Conservation (phyloP, 2,329 filamentous ascomycete genomes). For the Exophiala sp. region DNA sequence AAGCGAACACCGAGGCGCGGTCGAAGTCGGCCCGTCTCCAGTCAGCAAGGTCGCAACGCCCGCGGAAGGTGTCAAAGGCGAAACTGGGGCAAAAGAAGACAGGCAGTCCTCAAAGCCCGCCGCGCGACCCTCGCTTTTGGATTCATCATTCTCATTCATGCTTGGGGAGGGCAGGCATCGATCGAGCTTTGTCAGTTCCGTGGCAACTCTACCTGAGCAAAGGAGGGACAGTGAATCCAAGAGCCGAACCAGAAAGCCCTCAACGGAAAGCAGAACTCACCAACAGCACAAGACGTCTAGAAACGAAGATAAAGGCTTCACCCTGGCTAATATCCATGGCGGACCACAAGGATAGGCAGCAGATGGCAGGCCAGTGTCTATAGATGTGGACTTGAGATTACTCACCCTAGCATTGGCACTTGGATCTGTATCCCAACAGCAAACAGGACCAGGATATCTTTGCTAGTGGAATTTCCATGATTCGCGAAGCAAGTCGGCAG, state of each 20-base stretch:
- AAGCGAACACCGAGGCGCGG: background rate
- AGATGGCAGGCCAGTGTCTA: background rate
- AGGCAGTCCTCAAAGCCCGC: conserved; percentile 4
- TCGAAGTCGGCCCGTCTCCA: background rate
- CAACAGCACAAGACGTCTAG: conserved; percentile 31
- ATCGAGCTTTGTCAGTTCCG: conserved; percentile 43
- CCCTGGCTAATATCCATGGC: conserved; percentile 37
- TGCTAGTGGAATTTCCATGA: too few relatives aligned
- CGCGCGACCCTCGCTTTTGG: conserved; percentile 39
- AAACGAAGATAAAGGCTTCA: conserved; percentile 36
- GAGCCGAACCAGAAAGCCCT: conserved; percentile 32
- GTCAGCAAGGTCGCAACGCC: background rate
- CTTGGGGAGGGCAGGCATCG: conserved; percentile 41
- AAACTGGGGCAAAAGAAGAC: background rate
- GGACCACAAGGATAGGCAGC: conserved; percentile 4
- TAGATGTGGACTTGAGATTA: too few relatives aligned
- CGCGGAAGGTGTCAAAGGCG: background rate
- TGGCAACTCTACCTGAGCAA: conserved; percentile 42
- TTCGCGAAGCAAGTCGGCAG: too few relatives aligned
- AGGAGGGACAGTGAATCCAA: conserved; percentile 34
- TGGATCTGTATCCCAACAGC: too few relatives aligned
- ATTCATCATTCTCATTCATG: conserved; percentile 49
- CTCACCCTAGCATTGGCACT: too few relatives aligned
- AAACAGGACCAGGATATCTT: too few relatives aligned
- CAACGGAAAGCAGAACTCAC: conserved; percentile 17